A percentile compares a stretch with the other conserved stretches of the same genome.
These are phyloP conservation scores for Blumeriella jaapii DNA, from an alignment of 2,329 filamentous ascomycete genomes.

Conservation along the genomic window DNA sequence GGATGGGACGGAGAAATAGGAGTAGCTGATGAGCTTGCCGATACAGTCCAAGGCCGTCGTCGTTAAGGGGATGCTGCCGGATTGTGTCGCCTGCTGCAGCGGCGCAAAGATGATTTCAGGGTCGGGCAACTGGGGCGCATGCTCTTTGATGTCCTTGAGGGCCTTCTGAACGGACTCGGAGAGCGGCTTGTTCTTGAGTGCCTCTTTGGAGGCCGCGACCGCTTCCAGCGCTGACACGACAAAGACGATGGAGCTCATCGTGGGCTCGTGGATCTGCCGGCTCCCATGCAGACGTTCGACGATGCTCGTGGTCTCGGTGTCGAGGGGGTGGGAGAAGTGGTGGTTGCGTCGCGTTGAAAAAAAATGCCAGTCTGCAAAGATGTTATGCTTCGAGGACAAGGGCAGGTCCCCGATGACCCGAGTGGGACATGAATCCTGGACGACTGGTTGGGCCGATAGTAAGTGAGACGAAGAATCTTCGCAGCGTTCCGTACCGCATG, in stretches of 20 bases:
- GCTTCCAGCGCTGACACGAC: constrained; percentile 87
- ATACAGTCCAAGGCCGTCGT: constrained; percentile 94
- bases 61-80: constrained; percentile 66
- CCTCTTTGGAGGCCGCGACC: constrained; percentile 86
- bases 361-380: too few relatives aligned
- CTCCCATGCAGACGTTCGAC: constrained; percentile 19
- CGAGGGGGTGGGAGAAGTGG: neutral
- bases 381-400: too few relatives aligned
- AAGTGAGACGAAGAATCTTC: too few relatives aligned
- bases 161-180: constrained; percentile 73
- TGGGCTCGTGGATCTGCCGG: constrained; percentile 30
- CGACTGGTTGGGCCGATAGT: too few relatives aligned
- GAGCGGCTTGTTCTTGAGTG: constrained; percentile 73
- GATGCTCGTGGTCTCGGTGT: constrained; percentile 1
- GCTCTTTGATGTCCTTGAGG: constrained; percentile 74
- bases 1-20: constrained; percentile 77
- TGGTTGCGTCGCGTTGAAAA: neutral
- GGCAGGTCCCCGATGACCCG: too few relatives aligned
- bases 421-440: too few relatives aligned
- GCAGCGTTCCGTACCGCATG: too few relatives aligned
- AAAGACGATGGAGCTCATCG: constrained; percentile 90
- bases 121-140: constrained; percentile 69
- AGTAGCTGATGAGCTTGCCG: constrained; percentile 97
- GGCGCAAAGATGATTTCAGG: constrained; percentile 89
- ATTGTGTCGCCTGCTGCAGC: constrained; percentile 78